These are phyloP conservation scores for Penicillium coffeae DNA, from an alignment of 495 filamentous ascomycete genomes.

Conservation along the genomic window DNA sequence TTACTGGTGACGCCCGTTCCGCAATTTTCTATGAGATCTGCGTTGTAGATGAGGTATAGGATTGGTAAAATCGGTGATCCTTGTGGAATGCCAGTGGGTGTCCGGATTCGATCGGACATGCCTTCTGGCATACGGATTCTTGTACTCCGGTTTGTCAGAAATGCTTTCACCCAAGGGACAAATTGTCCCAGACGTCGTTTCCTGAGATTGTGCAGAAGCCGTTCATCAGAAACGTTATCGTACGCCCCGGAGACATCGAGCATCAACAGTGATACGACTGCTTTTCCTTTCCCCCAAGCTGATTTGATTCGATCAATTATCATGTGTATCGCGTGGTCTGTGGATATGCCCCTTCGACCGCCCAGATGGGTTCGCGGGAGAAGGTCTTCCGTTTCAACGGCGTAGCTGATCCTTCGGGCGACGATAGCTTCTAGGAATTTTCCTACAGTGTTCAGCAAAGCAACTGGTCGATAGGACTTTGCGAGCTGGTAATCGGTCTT, in stretches of 20 bases:
- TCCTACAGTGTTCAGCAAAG: constrained; percentile 24
- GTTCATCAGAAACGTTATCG: constrained; percentile 21
- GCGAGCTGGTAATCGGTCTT: constrained; percentile 12
- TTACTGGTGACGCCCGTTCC: background rate
- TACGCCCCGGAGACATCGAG: constrained; percentile 28
- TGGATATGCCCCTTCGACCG: constrained; percentile 13
- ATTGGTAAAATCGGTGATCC: constrained; percentile 22
- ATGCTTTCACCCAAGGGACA: background rate
- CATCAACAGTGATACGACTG: constrained; percentile 9
- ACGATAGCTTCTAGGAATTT: constrained; percentile 23
- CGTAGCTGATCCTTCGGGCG: constrained; percentile 8
- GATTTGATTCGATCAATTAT: constrained; percentile 14
- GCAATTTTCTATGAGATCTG: constrained; percentile 10
- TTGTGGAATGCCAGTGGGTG: background rate
- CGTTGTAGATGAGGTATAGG: constrained; percentile 22
- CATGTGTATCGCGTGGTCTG: constrained; percentile 16
- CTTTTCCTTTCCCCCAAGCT: constrained; percentile 13
- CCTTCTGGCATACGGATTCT: too few species aligned
- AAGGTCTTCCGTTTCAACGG: constrained; percentile 9
- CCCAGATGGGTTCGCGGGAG: constrained; percentile 13
- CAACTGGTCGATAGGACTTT: constrained; percentile 22
- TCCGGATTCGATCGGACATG: background rate
- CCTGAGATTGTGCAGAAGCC: constrained; percentile 22
- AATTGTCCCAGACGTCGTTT: constrained; percentile 1
- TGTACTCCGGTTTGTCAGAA: background rate